These are phyloP conservation scores for Proliferodiscus dingleyae DNA, from an alignment of 2,329 filamentous ascomycete species.

Conservation along the genomic window DNA sequence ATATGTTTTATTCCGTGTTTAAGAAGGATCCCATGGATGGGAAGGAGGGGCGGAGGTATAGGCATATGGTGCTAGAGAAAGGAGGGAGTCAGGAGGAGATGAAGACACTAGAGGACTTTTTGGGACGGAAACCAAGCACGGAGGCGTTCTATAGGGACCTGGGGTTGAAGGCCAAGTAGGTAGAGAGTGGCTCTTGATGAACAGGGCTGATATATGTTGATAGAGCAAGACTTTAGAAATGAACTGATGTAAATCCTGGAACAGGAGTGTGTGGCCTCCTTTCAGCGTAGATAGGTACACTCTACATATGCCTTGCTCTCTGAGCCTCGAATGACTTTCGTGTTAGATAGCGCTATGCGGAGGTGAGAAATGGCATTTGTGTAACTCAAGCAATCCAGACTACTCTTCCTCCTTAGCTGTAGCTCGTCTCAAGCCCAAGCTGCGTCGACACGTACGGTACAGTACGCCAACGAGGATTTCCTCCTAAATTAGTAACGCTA, in stretches of 20 bases:
- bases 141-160: constrained; percentile 79
- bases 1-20: constrained; percentile 83
- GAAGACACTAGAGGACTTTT: constrained; percentile 71
- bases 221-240: background rate
- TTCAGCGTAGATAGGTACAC: no score
- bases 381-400: no score
- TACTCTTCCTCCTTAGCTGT: no score
- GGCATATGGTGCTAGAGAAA: constrained; percentile 71
- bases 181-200: no score
- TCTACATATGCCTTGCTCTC: no score
- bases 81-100: constrained; percentile 79
- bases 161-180: constrained; percentile 38
- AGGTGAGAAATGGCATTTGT: no score
- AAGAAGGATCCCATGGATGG: constrained; percentile 73
- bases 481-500: no score
- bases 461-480: no score
- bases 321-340: no score
- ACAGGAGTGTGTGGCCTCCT: background rate
- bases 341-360: no score
- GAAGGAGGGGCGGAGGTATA: constrained; percentile 68
- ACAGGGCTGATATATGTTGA: background rate
- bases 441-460: no score
- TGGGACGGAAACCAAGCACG: constrained; percentile 69
- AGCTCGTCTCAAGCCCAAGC: no score
- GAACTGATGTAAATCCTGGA: background rate